phyloP scores from a whole-genome alignment of 495 filamentous ascomycete species.

The Neurospora discreta region DNA sequence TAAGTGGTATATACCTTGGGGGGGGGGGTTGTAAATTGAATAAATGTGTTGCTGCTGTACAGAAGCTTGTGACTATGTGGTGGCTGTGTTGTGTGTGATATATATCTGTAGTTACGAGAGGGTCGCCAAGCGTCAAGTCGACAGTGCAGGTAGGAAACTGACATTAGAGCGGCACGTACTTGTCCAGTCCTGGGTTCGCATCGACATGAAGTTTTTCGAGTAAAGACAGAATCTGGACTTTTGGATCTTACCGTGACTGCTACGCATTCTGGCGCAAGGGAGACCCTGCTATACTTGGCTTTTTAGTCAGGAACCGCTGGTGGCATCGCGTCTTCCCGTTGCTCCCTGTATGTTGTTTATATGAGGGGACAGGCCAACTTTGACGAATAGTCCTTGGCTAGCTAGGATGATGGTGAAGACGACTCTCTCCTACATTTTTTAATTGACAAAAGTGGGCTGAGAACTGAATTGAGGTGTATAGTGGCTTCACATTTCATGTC shows the following conservation, averaged over 20 bases:
- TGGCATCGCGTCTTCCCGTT: background rate
- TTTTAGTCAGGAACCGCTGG: background rate
- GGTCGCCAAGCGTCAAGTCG: background rate
- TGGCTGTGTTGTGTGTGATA: background rate
- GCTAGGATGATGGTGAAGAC: background rate
- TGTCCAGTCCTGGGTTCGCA: background rate
- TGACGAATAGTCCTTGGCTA: background rate
- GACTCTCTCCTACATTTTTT: background rate
- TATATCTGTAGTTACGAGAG: background rate
- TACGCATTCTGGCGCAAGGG: background rate
- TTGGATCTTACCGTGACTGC: background rate
- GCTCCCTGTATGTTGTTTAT: background rate
- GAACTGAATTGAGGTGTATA: background rate
- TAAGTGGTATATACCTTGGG: constrained; percentile 5
- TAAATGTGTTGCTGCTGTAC: background rate
- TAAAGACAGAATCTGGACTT: background rate
- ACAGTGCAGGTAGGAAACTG: background rate
- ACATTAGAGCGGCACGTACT: background rate
- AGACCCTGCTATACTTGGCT: background rate
- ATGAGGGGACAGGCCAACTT: background rate
- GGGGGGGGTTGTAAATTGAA: background rate
- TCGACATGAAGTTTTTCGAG: background rate
- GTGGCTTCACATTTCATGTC: background rate
- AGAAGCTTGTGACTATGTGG: background rate
- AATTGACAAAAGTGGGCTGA: background rate